Evolutionary conservation across 1,284 basidiomycete genomes (phyloP).

Genomic region (Puccinia horiana): DNA sequence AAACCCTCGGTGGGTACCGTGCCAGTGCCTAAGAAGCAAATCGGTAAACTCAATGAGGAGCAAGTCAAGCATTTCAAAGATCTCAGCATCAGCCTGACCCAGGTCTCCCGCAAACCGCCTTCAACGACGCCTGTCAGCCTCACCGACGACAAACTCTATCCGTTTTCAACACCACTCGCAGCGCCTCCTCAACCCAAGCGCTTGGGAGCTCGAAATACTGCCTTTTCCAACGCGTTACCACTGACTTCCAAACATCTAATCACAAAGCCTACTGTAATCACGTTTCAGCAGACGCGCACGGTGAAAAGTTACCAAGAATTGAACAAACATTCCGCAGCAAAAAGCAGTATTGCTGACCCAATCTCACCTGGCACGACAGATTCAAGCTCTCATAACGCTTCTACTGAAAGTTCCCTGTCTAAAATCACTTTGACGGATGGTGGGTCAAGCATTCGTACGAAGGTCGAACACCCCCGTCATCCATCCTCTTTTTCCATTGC

Average conservation of each 20-base stretch:
- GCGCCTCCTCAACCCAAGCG: not conserved
- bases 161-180: not conserved
- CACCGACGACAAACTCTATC: not conserved
- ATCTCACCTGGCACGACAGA: no score
- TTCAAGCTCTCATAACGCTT: not conserved
- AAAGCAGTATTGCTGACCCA: not conserved
- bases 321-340: not conserved
- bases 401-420: constrained; percentile 8
- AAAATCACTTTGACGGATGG: constrained; percentile 12
- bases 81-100: not conserved
- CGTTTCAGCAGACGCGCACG: not conserved
- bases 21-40: not conserved
- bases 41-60: not conserved
- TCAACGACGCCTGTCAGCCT: not conserved
- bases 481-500: not conserved
- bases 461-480: not conserved
- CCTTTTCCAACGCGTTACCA: not conserved
- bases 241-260: not conserved
- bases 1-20: not conserved
- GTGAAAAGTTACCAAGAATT: constrained; percentile 19
- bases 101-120: not conserved
- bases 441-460: constrained; percentile 11
- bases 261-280: not conserved
- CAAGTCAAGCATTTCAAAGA: not conserved
- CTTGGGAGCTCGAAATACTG: no score